Conservation (phyloP, 805 yeast species). For the Wickerhamiella sergipiensis region DNA sequence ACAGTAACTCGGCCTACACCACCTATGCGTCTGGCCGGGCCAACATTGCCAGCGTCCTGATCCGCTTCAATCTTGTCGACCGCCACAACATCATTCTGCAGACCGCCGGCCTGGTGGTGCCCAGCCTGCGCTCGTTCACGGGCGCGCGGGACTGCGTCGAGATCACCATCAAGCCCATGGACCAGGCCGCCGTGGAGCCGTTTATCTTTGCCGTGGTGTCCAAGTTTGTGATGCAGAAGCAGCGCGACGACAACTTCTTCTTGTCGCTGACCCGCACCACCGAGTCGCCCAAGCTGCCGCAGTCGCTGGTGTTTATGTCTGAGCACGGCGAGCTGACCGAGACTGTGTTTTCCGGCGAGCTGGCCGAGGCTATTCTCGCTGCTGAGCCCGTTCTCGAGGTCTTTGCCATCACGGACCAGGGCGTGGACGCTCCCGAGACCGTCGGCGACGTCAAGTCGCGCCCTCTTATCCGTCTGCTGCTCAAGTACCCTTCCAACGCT, state of each 20-base stretch:
- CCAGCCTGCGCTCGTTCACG: slow-evolving; percentile 36
- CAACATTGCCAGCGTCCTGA: slow-evolving; percentile 49
- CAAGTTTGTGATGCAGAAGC: slow-evolving; percentile 65
- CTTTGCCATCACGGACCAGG: slow-evolving; percentile 75
- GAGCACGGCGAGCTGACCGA: slow-evolving; percentile 77
- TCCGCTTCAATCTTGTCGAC: slow-evolving; percentile 52
- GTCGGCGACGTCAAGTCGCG: slow-evolving; percentile 21
- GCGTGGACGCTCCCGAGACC: slow-evolving; percentile 52
- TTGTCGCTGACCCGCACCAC: slow-evolving; percentile 73
- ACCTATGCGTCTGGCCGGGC: slow-evolving; percentile 84
- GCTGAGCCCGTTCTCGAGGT: slow-evolving; percentile 41
- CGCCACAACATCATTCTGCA: slow-evolving; percentile 69
- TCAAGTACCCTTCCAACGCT: slow-evolving; percentile 37
- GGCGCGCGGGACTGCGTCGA: slow-evolving; percentile 43
- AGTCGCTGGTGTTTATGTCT: slow-evolving; percentile 72
- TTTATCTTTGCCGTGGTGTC: slow-evolving; percentile 76
- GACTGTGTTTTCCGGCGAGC: slow-evolving; percentile 37
- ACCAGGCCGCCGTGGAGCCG: slow-evolving; percentile 39
- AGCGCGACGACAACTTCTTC: slow-evolving; percentile 65
- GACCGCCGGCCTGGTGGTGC: slow-evolving; percentile 46
- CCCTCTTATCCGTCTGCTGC: slow-evolving; percentile 37
- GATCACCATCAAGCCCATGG: slow-evolving; percentile 43
- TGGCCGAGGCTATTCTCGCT: slow-evolving; percentile 33
- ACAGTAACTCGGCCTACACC: slow-evolving; percentile 45
- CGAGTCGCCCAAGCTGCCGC: slow-evolving; percentile 59